Conservation (phyloP, 1,284 basidiomycete genomes). For the Malassezia caprae region DNA sequence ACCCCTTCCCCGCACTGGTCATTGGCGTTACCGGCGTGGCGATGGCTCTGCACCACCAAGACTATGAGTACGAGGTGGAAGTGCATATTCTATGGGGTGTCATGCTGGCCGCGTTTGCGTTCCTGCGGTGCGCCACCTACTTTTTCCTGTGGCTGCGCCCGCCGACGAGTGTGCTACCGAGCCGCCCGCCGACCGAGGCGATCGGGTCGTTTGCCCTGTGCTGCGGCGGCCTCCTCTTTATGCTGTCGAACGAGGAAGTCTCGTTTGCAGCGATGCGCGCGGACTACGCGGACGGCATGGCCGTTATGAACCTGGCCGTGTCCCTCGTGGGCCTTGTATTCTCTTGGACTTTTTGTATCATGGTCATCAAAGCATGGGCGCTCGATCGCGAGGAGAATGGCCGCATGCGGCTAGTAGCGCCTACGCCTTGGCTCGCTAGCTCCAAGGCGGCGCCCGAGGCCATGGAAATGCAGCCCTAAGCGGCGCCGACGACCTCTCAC, state of each 20-base stretch:
- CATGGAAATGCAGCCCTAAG: background rate
- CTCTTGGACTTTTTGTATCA: conserved; percentile 29
- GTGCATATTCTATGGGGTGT: conserved; percentile 86
- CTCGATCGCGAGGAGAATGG: conserved; percentile 20
- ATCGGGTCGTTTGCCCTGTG: conserved; percentile 76
- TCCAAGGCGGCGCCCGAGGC: background rate
- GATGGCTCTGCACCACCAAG: conserved; percentile 89
- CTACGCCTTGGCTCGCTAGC: background rate
- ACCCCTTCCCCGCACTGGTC: conserved; percentile 69
- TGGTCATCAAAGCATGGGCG: conserved; percentile 42
- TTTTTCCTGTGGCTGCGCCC: conserved; percentile 79
- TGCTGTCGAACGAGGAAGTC: conserved; percentile 81
- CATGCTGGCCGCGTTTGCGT: conserved; percentile 69
- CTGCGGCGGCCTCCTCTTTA: conserved; percentile 79
- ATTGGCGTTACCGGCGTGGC: conserved; percentile 87
- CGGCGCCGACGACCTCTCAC: background rate
- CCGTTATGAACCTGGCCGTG: conserved; percentile 37
- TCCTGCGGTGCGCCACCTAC: conserved; percentile 74
- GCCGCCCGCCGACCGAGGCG: conserved; percentile 87
- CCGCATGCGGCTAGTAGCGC: background rate
- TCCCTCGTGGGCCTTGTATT: conserved; percentile 37
- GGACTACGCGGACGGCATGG: conserved; percentile 66
- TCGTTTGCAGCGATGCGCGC: conserved; percentile 82
- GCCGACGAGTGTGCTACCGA: conserved; percentile 59
- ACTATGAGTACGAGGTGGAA: conserved; percentile 69